A percentile compares a stretch with the other conserved stretches of the same genome.
Conservation (phyloP, 805 yeast species). For the Cyberlindnera suaveolens region DNA sequence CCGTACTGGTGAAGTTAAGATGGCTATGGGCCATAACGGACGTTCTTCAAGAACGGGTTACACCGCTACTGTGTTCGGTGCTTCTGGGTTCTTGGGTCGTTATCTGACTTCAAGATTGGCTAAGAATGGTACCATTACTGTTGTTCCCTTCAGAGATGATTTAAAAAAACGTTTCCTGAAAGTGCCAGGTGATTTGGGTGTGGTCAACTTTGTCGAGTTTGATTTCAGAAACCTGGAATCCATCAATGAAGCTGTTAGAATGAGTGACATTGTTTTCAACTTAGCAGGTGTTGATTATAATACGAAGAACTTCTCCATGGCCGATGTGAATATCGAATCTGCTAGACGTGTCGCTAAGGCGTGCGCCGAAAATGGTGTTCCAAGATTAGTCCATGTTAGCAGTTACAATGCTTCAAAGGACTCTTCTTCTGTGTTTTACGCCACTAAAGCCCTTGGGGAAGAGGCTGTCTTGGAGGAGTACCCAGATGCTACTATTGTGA, state of each 20-base stretch:
- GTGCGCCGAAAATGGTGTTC: conserved; percentile 60
- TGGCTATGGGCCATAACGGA: conserved; percentile 74
- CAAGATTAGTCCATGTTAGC: conserved; percentile 74
- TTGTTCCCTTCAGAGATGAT: conserved; percentile 79
- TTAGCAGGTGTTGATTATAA: conserved; percentile 68
- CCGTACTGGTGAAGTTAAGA: conserved; percentile 64
- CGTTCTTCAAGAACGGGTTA: conserved; percentile 81
- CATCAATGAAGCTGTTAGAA: conserved; percentile 69
- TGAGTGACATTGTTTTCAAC: conserved; percentile 79
- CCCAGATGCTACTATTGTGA: conserved; percentile 77
- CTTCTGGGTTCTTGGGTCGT: conserved; percentile 73
- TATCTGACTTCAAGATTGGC: conserved; percentile 68
- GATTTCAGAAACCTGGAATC: conserved; percentile 74
- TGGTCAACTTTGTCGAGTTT: conserved; percentile 75
- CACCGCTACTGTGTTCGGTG: conserved; percentile 86
- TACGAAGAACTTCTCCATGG: conserved; percentile 77
- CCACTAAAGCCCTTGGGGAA: conserved; percentile 78
- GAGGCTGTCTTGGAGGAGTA: conserved; percentile 56
- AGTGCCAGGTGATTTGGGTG: conserved; percentile 83
- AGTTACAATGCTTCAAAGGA: conserved; percentile 67
- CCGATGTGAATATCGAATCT: conserved; percentile 77
- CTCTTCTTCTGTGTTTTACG: conserved; percentile 64
- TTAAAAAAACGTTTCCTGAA: conserved; percentile 71
- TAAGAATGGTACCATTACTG: conserved; percentile 71
- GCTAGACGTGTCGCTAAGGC: conserved; percentile 74